Percentiles rank a stretch among this genome's conserved stretches.
Conservation (phyloP, 228 moss, liverwort and hornwort species). For the Sphagnum fallax region DNA sequence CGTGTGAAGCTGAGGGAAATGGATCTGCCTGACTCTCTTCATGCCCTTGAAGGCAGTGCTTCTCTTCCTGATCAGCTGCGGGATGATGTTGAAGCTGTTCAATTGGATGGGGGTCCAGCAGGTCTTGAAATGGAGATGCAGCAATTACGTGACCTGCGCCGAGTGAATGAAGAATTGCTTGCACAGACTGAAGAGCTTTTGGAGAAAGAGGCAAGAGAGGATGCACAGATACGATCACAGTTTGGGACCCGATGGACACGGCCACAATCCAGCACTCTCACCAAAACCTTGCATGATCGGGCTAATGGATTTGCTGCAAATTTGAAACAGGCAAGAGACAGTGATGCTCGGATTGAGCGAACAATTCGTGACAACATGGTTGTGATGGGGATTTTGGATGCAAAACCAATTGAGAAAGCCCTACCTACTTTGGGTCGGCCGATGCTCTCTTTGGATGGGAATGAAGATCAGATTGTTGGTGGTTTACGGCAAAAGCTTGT, state of each 20-base stretch:
- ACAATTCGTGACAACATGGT: constrained; percentile 82
- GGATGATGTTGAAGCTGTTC: constrained; percentile 96
- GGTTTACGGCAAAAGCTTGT: constrained; percentile 65
- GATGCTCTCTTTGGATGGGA: constrained; percentile 82
- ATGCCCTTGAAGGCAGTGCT: constrained; percentile 79
- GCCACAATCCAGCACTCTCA: constrained; percentile 91
- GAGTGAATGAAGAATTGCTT: constrained; percentile 95
- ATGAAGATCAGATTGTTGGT: constrained; percentile 95
- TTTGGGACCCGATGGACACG: constrained; percentile 97
- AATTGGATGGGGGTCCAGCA: constrained; percentile 83
- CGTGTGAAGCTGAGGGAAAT: constrained; percentile 89
- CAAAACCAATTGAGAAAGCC: constrained; percentile 90
- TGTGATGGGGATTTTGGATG: constrained; percentile 78
- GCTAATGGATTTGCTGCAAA: constrained; percentile 96
- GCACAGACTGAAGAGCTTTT: constrained; percentile 83
- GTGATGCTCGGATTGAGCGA: constrained; percentile 92
- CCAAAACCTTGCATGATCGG: constrained; percentile 89
- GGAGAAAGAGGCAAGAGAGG: constrained; percentile 93
- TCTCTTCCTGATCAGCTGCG: constrained; percentile 77
- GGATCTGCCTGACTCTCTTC: constrained; percentile 93
- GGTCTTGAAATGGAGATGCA: constrained; percentile 88
- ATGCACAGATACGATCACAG: constrained; percentile 92
- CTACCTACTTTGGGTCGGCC: constrained; percentile 90
- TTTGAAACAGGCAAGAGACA: constrained; percentile 91
- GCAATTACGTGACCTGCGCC: constrained; percentile 86